phyloP scores from a whole-genome alignment of 192 early-diverging fungal genomes.

The Backusella westeae region DNA sequence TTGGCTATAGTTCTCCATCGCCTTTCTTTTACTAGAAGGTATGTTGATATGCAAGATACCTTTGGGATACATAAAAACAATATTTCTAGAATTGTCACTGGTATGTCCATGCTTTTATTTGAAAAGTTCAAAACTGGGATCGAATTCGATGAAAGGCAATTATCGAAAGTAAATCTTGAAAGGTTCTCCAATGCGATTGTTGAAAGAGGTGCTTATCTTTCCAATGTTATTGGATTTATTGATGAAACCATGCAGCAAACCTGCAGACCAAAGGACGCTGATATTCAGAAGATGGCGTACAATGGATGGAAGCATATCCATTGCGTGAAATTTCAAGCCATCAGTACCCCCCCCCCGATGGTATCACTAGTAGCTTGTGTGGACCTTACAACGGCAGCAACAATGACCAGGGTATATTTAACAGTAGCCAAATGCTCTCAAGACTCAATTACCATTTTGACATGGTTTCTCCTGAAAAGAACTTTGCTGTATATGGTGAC shows the following conservation, averaged over 20 bases:
- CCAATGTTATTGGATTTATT: background rate
- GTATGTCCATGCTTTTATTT: background rate
- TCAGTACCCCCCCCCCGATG: background rate
- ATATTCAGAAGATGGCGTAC: background rate
- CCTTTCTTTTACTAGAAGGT: too few species aligned
- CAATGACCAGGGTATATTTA: background rate
- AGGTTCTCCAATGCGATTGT: background rate
- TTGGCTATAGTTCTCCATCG: too few species aligned
- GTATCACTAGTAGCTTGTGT: background rate
- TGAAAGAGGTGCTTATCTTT: background rate
- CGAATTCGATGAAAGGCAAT: background rate
- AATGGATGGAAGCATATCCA: conserved; percentile 1
- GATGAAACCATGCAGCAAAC: background rate
- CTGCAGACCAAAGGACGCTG: background rate
- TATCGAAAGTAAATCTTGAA: background rate
- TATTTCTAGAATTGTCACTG: background rate
- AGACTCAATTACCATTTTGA: background rate
- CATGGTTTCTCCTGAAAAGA: background rate
- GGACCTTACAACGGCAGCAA: background rate
- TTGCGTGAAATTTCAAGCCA: background rate
- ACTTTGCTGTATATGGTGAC: background rate
- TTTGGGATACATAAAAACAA: background rate
- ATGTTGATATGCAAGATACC: too few species aligned
- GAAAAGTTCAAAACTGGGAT: background rate
- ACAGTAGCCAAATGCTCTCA: background rate